Evolutionary conservation across 73 alveolate species (phyloP), one percentile per base, ranked within the genome.

Genomic region (Durusdinium trenchii): DNA sequence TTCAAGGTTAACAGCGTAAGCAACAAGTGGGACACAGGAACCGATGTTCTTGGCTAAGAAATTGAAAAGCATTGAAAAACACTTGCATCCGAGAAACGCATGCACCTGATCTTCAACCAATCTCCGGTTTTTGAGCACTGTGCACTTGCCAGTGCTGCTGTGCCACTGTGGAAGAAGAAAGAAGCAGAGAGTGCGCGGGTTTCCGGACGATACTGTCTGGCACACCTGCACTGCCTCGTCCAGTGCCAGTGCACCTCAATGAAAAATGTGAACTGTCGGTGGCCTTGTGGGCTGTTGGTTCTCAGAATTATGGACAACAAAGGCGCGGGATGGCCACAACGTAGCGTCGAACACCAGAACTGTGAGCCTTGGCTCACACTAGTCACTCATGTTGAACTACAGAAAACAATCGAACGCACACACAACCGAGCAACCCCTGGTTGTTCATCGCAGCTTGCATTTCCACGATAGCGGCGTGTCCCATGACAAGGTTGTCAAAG

Each of bases 171-270:
- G 86, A 3, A 75, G 35, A 51, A 75, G 38, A 54, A 75, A 75
- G 40, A 28, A 42, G 4, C 60, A 38, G 3, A 75, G 3, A 35
- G 60, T 40, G 9, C 86, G 86, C 35, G 86, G 86, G 57, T 75
- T 75, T 38, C 86, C 86, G 1, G 38, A 3, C 48, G 48, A 3
- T n/a, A 75, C 86, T 35, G 38, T 7, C 23, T 38, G 60, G 57
- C 86, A 75, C 3, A 75, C 1, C 57, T 75, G 86, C 52, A 75
- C 86, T 6, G 86, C 86, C 43, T 75, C 86, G 43, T 75, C 86
- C 60, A 75, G 7, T 6, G 36, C 4, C 40, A 75, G 7, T 6
- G 86, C 86, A 1, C 86, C 86, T 75, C 6, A 32, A n/a, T n/a
- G n/a, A n/a, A n/a, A n/a, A n/a, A n/a, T n/a, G n/a, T n/a, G n/a